Evolutionary conservation across 805 yeast genomes (phyloP), one percentile per base, ranked within the genome.

Genomic region (Yueomyces sinensis): DNA sequence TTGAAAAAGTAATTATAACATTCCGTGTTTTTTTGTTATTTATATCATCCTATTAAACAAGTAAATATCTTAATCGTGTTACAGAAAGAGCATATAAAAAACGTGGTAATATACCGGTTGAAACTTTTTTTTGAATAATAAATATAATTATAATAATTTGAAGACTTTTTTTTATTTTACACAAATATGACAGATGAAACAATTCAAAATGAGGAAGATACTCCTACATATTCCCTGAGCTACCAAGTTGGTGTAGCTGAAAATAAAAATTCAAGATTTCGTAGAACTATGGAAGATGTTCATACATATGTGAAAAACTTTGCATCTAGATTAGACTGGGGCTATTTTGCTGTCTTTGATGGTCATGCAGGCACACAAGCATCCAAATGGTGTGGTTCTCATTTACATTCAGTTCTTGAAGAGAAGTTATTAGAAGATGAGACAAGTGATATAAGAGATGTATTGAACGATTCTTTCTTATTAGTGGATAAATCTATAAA

Each of bases 321-420:
- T 62, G 91, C 87, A n/a, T 94, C 83, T 45, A 57, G 84, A 37
- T 62, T 80, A 22, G 95, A 86, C 54, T 81, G 94, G 80, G 97
- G 95, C 2, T 89, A 82, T 53, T 86, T 89, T 68, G 97, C 93
- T 14, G 70, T 89, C 1, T 89, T 86, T 58, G 98, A 89, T 58
- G 98, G 98, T 9, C 98, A 89, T 59, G 97, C 97, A 2, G 98
- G 98, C 17, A 75, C 75, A 36, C 83, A 76, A 44, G 79, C 94
- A 7, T 94, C 98, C 2, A 73, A 89, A 47, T 87, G 94, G 93
- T 86, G 96, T 61, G 94, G 95, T 0, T 76, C 82, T 41, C 75
- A 81, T 47, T 56, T 89, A 37, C 96, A 89, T 52, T 62, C 74
- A 17, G 58, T 80, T 22, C 53, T 82, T 30, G 84, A 77, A 44